These are phyloP conservation scores for Ophioceras dolichostomum DNA, from an alignment of 2,329 filamentous ascomycete genomes.

Conservation along the genomic window DNA sequence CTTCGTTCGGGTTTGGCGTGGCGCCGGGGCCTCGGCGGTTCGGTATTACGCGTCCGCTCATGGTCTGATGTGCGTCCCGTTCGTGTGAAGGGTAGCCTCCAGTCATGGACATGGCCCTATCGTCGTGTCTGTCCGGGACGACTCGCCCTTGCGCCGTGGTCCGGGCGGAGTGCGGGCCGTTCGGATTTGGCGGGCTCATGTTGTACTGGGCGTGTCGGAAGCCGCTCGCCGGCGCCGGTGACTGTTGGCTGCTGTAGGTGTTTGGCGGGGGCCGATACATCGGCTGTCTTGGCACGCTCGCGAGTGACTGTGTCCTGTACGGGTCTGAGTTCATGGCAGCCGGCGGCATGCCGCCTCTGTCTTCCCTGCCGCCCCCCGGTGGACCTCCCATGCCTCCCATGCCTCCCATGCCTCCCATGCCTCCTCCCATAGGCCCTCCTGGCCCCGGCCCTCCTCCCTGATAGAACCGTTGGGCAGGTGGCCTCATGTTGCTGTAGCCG, in stretches of 20 bases:
- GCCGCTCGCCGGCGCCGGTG: slow-evolving; percentile 58
- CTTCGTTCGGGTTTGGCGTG: too few species aligned
- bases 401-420: too few species aligned
- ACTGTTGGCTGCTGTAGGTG: slow-evolving; percentile 46
- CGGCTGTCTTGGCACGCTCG: slow-evolving; percentile 59
- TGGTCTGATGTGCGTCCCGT: slow-evolving; percentile 74
- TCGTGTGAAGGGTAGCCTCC: slow-evolving; percentile 59
- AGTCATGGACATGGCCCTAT: slow-evolving; percentile 93
- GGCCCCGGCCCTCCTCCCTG: slow-evolving; percentile 45
- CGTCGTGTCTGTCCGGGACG: slow-evolving; percentile 83
- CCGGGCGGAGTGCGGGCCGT: slow-evolving; percentile 14
- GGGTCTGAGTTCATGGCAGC: slow-evolving; percentile 72
- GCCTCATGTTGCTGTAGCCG: slow-evolving; percentile 25
- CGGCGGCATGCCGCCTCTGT: too few species aligned
- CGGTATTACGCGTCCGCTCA: slow-evolving; percentile 85
- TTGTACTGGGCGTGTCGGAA: slow-evolving; percentile 71
- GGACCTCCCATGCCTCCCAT: too few species aligned
- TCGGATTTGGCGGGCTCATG: slow-evolving; percentile 42
- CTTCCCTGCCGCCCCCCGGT: too few species aligned
- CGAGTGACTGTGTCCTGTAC: slow-evolving; percentile 89
- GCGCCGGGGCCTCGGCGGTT: slow-evolving; percentile 43
- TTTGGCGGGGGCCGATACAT: slow-evolving; percentile 55
- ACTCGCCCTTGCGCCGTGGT: slow-evolving; percentile 86
- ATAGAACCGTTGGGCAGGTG: slow-evolving; percentile 45
- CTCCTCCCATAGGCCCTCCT: too few species aligned